Base-by-base conservation (phyloP, 441 rosid species). In the Erysimum cheiri region DNA sequence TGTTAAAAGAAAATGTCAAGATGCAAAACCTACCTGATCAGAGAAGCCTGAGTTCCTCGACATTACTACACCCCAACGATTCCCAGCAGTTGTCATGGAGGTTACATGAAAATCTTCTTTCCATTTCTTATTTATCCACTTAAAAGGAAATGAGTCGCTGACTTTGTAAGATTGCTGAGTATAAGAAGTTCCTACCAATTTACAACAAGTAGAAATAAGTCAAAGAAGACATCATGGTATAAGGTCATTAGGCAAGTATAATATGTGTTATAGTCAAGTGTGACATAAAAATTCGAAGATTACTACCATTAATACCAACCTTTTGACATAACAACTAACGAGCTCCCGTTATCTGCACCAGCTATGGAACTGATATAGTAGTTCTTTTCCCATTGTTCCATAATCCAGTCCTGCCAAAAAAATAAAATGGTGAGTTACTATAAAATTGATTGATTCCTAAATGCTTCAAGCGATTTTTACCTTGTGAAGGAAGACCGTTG, bases 141-240 rank as follows among this genome's bases (percentile, higher is more conserved):
- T 90, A 78, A 83, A 90, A 26, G 96, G 96, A 70, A 90, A 90
- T 31, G 93, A 88, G 65, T 86, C 93, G 47, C 96, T 90, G 50
- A 90, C 96, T 84, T 90, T 90, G 80, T 90, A 88, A n/a, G 96
- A 90, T 73, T 90, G 96, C 84, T 90, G 93, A 46, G 93, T 88
- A 73, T 86, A 90, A 47, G 90, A 84, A 66, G 93, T 88, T 64
- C 96, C 96, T 89, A 59, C 62, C 67, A 62, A 68, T 66, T 64
- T 19, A 79, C 61, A 80, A 26, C 24, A 62, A 50, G 61, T 12
- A 43, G 49, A 61, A 11, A 28, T 26, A 44, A 44, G 59, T 74
- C 44, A 60, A 53, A 22, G 19, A 46, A 41, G 33, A 19, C 46
- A 31, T 33, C 49, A 47, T 13, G 54, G n/a, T 28, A 35, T 19